Evolutionary conservation across 208 protist genomes (phyloP), one percentile per base, ranked within the genome.

Genomic region (Leishmania amazonensis): DNA sequence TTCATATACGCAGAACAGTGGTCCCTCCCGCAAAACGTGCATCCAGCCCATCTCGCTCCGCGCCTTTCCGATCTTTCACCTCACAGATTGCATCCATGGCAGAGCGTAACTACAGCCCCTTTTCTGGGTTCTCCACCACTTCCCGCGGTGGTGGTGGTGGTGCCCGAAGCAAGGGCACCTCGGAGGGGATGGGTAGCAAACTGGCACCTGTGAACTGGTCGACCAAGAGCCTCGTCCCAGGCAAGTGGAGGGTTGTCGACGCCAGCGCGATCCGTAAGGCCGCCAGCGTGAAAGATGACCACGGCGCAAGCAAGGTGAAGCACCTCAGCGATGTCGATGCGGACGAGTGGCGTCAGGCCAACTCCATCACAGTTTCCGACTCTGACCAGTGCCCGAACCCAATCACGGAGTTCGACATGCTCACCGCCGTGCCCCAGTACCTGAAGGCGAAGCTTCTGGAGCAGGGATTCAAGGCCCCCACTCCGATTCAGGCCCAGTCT

Each of bases 401-500:
- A 4, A 74, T 95, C 57, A 91, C 91, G 11, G 58, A 85, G 76
- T 97, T 96, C 81, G 87, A 89, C n/a, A 85, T 90, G 84, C 89
- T 97, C 65, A 78, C 79, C 62, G 67, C 54, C 74, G 91, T 94
- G n/a, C 94, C 91, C n/a, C 67, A 85, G 49, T 95, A 95, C 85
- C 79, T 96, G 28, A 86, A 91, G 83, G 84, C 87, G 54, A 97
- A 97, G 76, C 94, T 99, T 51, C 73, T 82, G 40, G 86, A 86
- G 17, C 90, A 96, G 84, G 92, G 93, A 54, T 98, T 98, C 86
- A 76, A 84, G 60, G 83, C 84, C 1, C 95, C 96, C 7, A 97
- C 96, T 2, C 75, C 95, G 7, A 94, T 99, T 51, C 97, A 99
- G 88, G 85, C 88, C 17, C 89, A 97, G 80, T 81, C 92, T 9